These are phyloP conservation scores for Hypocreales sp. DNA, from an alignment of 2,329 filamentous ascomycete species.

Conservation along the genomic window DNA sequence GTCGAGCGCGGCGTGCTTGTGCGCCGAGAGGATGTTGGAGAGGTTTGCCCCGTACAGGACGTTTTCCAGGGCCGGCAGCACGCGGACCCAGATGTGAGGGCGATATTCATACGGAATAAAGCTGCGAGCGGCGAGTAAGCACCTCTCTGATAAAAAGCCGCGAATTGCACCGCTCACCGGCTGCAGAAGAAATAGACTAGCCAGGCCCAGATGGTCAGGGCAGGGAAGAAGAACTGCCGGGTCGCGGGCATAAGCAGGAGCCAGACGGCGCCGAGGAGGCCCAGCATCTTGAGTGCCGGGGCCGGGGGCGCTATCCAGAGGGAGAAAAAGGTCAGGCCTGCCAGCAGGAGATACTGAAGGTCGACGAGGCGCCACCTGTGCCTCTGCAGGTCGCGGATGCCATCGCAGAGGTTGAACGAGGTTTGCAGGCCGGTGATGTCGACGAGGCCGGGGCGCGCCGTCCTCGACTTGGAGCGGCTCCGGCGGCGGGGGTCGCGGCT, in stretches of 20 bases:
- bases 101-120: constrained; percentile 83
- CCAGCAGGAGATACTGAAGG: constrained; percentile 66
- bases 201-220: constrained; percentile 72
- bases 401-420: constrained; percentile 68
- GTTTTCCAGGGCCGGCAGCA: constrained; percentile 87
- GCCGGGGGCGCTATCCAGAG: constrained; percentile 72
- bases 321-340: constrained; percentile 64
- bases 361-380: constrained; percentile 76
- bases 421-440: constrained; percentile 65
- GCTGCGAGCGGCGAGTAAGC: constrained; percentile 25
- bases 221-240: constrained; percentile 81
- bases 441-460: constrained; percentile 20
- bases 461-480: constrained; percentile 22
- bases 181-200: constrained; percentile 84
- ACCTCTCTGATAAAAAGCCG: no score
- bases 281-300: constrained; percentile 60
- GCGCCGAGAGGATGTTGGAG: constrained; percentile 86
- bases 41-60: constrained; percentile 92
- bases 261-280: constrained; percentile 49
- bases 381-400: constrained; percentile 56
- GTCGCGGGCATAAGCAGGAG: constrained; percentile 71
- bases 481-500: constrained; percentile 23
- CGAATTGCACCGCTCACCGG: constrained; percentile 56
- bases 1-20: constrained; percentile 71
- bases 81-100: constrained; percentile 88